Conservation (phyloP, 257 asterid species). For the Paulownia fortunei region DNA sequence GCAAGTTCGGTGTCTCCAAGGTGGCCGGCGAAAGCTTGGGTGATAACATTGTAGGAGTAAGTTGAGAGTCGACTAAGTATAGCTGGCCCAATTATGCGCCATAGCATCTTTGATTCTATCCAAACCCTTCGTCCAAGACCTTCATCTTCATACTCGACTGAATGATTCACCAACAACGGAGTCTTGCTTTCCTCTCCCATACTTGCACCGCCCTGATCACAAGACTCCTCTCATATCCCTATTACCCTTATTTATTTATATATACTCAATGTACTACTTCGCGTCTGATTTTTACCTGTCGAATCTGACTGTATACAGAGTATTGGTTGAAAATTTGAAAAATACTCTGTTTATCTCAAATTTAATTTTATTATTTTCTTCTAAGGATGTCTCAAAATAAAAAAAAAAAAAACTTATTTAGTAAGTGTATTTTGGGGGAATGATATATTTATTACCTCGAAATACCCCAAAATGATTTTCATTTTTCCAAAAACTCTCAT, state of each 20-base stretch:
- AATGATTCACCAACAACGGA: background rate
- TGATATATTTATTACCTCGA: no score
- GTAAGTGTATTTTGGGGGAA: no score
- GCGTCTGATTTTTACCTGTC: no score
- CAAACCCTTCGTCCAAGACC: conserved; percentile 34
- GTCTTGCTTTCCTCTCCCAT: conserved; percentile 33
- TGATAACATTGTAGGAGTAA: conserved; percentile 51
- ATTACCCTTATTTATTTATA: background rate
- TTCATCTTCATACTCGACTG: background rate
- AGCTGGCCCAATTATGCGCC: conserved; percentile 69
- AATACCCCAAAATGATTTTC: no score
- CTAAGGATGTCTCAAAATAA: no score
- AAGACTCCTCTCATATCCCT: background rate
- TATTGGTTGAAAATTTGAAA: no score
- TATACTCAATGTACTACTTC: background rate
- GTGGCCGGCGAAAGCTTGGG: conserved; percentile 74
- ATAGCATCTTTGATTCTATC: conserved; percentile 64
- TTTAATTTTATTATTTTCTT: no score
- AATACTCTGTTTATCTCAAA: no score
- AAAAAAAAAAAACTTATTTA: no score
- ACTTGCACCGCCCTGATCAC: background rate
- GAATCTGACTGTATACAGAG: no score
- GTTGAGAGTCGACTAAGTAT: conserved; percentile 55
- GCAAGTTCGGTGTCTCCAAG: conserved; percentile 74
- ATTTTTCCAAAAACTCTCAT: no score